phyloP scores from a whole-genome alignment of 495 filamentous ascomycete genomes.

The Xylaria palmicola region DNA sequence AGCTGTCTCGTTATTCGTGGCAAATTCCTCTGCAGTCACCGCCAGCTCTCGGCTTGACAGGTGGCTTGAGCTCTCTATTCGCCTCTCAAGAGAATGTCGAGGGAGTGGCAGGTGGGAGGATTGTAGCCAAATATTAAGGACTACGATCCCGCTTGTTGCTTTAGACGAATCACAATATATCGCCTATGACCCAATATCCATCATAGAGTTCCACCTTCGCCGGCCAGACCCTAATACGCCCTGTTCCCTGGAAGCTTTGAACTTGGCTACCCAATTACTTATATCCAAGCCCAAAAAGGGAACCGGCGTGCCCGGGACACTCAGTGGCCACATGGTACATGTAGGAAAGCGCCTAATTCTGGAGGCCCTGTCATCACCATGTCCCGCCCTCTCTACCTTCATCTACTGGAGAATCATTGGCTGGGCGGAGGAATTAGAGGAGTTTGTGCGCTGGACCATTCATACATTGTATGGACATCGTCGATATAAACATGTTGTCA shows the following conservation, averaged over 20 bases:
- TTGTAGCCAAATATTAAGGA: constrained; percentile 31
- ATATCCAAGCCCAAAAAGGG: constrained; percentile 33
- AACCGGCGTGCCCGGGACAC: constrained; percentile 5
- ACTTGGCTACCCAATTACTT: constrained; percentile 34
- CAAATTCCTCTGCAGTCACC: constrained; percentile 16
- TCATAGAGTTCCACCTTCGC: constrained; percentile 34
- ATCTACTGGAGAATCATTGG: constrained; percentile 34
- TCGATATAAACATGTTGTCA: constrained; percentile 33
- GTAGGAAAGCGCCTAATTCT: constrained; percentile 35
- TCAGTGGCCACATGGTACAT: constrained; percentile 23
- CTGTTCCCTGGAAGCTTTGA: constrained; percentile 13
- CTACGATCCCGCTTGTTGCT: constrained; percentile 24
- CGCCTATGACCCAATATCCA: constrained; percentile 29
- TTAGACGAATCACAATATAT: constrained; percentile 37
- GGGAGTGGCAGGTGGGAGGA: constrained; percentile 27
- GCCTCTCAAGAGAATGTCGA: constrained; percentile 38
- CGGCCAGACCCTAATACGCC: constrained; percentile 9
- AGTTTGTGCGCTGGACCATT: constrained; percentile 28
- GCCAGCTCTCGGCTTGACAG: constrained; percentile 19
- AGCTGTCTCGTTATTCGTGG: constrained; percentile 26
- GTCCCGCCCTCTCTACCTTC: constrained; percentile 17
- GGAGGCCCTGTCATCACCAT: constrained; percentile 18
- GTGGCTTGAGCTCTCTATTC: constrained; percentile 36
- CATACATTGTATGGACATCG: constrained; percentile 23
- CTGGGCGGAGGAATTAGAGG: constrained; percentile 11